These are phyloP conservation scores for Garcia nutans DNA, from an alignment of 345 rosid species.

Conservation along the genomic window DNA sequence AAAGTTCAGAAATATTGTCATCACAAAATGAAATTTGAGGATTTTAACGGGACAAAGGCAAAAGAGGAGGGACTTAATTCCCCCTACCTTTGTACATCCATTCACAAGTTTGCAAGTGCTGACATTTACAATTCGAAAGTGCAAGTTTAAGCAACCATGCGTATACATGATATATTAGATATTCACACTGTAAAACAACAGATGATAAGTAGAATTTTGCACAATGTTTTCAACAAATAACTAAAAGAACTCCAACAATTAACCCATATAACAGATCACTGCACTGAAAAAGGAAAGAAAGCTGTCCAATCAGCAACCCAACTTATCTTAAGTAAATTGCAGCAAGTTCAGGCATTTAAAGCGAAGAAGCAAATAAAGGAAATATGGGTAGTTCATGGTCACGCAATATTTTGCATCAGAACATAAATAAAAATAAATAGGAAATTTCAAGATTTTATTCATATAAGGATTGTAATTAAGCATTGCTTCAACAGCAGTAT, in stretches of 20 bases:
- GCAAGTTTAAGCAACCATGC: no score
- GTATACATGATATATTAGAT: no score
- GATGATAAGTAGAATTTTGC: no score
- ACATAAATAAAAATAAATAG: background rate
- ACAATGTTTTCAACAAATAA: background rate
- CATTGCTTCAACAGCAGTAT: background rate
- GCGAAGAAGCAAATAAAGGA: background rate
- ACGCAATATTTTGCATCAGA: background rate
- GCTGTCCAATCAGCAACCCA: background rate
- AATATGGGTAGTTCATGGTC: background rate
- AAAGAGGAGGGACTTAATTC: no score
- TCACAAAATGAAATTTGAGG: no score
- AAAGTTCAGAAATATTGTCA: no score
- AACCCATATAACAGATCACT: background rate
- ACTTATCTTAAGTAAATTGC: background rate
- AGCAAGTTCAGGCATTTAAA: background rate
- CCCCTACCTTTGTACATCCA: no score
- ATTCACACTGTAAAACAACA: background rate
- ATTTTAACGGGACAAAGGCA: no score
- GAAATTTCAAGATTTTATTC: slow-evolving; percentile 9
- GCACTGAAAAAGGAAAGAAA: background rate
- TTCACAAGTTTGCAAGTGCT: no score
- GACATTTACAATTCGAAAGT: no score
- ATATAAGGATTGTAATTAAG: background rate
- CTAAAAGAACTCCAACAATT: background rate